These are phyloP conservation scores for Moesziomyces globuligerus DNA, from an alignment of 1,284 basidiomycete species.

Conservation along the genomic window DNA sequence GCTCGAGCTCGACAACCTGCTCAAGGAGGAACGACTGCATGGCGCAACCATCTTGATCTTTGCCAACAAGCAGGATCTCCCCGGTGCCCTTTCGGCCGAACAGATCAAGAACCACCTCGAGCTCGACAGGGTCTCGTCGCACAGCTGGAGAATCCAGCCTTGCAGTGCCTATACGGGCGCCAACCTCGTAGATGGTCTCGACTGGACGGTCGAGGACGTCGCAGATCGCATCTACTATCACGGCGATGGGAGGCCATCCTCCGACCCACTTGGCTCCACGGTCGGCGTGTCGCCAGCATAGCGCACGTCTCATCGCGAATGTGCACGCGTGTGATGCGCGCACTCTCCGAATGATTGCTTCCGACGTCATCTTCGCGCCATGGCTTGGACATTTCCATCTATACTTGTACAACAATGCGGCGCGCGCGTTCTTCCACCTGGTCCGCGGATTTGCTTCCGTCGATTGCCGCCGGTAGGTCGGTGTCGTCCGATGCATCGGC, in stretches of 20 bases:
- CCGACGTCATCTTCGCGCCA: no score
- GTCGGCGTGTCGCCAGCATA: neutral
- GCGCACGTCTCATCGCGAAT: neutral
- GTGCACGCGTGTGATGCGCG: no score
- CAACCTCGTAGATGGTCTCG: slow-evolving; percentile 83
- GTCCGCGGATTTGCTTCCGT: slow-evolving; percentile 5
- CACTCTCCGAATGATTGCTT: no score
- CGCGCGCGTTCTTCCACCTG: slow-evolving; percentile 9
- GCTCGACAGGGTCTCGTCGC: slow-evolving; percentile 74
- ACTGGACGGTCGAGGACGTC: slow-evolving; percentile 94
- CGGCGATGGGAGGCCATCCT: slow-evolving; percentile 27
- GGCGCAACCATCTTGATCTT: slow-evolving; percentile 95
- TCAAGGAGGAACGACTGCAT: slow-evolving; percentile 91
- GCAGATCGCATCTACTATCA: slow-evolving; percentile 69
- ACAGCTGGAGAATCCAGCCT: slow-evolving; percentile 88
- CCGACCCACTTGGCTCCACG: neutral
- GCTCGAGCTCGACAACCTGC: slow-evolving; percentile 82
- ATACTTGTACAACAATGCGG: slow-evolving; percentile 44
- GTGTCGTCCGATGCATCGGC: slow-evolving; percentile 16
- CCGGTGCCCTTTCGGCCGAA: slow-evolving; percentile 80
- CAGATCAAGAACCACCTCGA: slow-evolving; percentile 75
- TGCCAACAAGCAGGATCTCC: slow-evolving; percentile 98
- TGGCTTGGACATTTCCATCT: neutral
- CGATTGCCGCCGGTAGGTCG: neutral
- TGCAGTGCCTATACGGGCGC: slow-evolving; percentile 91